phyloP scores from a whole-genome alignment of 2,329 filamentous ascomycete species.

The Penicillium polonicum region DNA sequence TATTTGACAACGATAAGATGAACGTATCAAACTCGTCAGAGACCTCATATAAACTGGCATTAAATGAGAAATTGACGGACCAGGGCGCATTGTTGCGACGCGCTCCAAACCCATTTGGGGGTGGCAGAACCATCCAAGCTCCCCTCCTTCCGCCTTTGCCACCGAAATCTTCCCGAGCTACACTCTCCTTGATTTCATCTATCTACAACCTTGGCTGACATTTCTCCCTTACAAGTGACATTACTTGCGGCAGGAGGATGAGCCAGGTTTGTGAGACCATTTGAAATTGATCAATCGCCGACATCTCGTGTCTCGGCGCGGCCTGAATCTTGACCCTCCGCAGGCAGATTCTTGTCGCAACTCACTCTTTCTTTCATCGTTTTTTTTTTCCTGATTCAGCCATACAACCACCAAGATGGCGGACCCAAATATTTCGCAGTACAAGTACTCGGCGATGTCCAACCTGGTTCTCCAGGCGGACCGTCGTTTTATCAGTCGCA shows the following conservation, averaged over 20 bases:
- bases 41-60: constrained; percentile 5
- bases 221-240: constrained; percentile 28
- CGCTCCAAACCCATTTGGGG: constrained; percentile 10
- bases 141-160: constrained; percentile 37
- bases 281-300: constrained; percentile 25
- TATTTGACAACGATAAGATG: constrained; percentile 21
- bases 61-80: constrained; percentile 14
- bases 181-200: constrained; percentile 22
- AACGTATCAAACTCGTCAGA: not conserved
- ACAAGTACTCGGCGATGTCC: constrained; percentile 99
- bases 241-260: constrained; percentile 37
- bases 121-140: constrained; percentile 22
- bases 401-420: constrained; percentile 57
- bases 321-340: constrained; percentile 34
- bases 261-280: constrained; percentile 38
- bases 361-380: constrained; percentile 21
- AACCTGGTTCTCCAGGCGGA: constrained; percentile 99
- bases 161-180: constrained; percentile 39
- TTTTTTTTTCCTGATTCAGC: constrained; percentile 13
- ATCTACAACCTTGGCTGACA: constrained; percentile 28
- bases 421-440: constrained; percentile 79
- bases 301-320: constrained; percentile 33
- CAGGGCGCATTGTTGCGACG: constrained; percentile 28
- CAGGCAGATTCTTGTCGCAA: constrained; percentile 31
- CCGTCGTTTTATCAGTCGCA: constrained; percentile 87